Evolutionary conservation across 2,329 filamentous ascomycete genomes (phyloP), one percentile per base, ranked within the genome.

Genomic region (Neocatenulostroma microsporum): DNA sequence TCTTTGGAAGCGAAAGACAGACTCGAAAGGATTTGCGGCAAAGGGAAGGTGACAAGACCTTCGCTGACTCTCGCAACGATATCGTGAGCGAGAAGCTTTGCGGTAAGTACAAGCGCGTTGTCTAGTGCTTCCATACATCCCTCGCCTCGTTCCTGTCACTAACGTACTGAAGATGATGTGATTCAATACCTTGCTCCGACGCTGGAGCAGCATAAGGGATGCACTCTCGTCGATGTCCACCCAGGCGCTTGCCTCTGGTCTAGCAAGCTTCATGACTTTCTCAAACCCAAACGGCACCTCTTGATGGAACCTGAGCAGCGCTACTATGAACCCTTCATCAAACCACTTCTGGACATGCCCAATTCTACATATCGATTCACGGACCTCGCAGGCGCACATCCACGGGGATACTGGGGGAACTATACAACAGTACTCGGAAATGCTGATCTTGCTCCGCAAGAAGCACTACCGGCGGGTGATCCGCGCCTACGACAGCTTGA

Each of bases 221-320:
- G 88, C 62, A 87, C 94, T 51, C 72, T 96, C 29, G 67, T 98
- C 50, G 89, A 96, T 55, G 67, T 94, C 38, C 85, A 88, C 57
- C 89, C 89, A 0, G 87, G 87, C 11, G 66, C 66, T 1, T 85
- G 87, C 7, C 36, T 94, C 2, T 91, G 82, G 76, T 94, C 88
- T 21, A 67, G 68, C 19, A 84, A 81, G 51, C 67, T 96, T 1
- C 78, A 94, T 55, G 70, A 84, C 0, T 64, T 73, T 30, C 68
- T 98, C 6, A 65, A 85, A 51, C 89, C 89, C 4, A 78, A 86
- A 39, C 79, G 76, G 4, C 91, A 98, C 64, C 65, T 95, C 29
- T 68, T 98, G 27, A 70, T 95, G 61, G 88, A 96, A 53, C 78
- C 80, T 3, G 74, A 84, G 21, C 58, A 62, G 2, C 61, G 67